Evolutionary conservation across 2,329 filamentous ascomycete species (phyloP).

Genomic region (Helotiales sp.): DNA sequence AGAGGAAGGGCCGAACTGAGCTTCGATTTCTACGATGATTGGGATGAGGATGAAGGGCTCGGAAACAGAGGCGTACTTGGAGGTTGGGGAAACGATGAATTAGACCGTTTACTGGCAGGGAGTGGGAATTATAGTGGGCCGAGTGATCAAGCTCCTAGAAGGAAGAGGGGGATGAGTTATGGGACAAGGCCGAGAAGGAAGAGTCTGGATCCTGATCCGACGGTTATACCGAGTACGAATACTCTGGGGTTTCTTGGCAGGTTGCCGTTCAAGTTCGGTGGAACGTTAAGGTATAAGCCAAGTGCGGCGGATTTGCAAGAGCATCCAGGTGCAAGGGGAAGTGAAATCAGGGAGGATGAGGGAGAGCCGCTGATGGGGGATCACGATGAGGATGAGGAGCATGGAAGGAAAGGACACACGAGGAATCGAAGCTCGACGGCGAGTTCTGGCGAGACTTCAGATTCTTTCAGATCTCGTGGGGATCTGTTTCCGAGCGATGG

Average conservation of each 20-base stretch:
- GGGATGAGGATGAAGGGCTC: conserved; percentile 61
- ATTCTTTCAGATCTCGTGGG: conserved; percentile 82
- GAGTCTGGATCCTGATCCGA: conserved; percentile 67
- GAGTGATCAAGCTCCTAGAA: conserved; percentile 60
- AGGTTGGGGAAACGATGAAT: conserved; percentile 79
- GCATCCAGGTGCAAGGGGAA: conserved; percentile 61
- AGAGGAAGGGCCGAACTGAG: conserved; percentile 72
- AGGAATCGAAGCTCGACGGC: conserved; percentile 76
- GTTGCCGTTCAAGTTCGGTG: conserved; percentile 82
- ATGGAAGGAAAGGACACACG: conserved; percentile 31
- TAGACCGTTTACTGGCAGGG: conserved; percentile 78
- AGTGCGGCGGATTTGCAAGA: conserved; percentile 90
- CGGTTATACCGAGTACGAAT: conserved; percentile 85
- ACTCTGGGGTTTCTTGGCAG: conserved; percentile 82
- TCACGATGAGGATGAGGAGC: conserved; percentile 26
- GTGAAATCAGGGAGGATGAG: conserved; percentile 51
- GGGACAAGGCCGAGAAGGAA: conserved; percentile 65
- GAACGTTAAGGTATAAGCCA: conserved; percentile 82
- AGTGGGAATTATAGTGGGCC: conserved; percentile 49
- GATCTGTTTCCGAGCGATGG: conserved; percentile 89
- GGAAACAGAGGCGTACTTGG: conserved; percentile 64
- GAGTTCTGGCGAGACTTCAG: conserved; percentile 77
- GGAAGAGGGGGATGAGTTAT: conserved; percentile 87
- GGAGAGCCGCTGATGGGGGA: conserved; percentile 68
- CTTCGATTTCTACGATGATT: conserved; percentile 98